Evolutionary conservation across 306 rosid species (phyloP).

Genomic region (Coriaria nepalensis): DNA sequence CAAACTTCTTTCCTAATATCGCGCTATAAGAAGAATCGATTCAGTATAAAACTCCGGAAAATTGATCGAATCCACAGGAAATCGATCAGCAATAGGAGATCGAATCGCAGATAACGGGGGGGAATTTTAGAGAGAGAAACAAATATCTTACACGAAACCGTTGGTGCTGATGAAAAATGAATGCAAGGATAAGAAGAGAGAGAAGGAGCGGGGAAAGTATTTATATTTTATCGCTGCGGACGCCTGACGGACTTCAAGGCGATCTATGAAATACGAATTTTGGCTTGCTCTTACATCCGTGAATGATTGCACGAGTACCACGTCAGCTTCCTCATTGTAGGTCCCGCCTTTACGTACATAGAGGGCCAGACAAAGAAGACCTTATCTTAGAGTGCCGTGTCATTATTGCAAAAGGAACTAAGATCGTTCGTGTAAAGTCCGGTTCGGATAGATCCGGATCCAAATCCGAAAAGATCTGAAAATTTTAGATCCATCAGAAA

Average conservation of each 20-base stretch:
- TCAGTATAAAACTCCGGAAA: too few species aligned
- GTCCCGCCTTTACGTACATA: not conserved
- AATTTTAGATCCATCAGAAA: too few species aligned
- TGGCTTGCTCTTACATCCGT: slow-evolving; percentile 35
- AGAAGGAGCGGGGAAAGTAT: not conserved
- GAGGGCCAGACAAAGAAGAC: not conserved
- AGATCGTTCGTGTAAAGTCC: too few species aligned
- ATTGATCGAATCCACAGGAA: not conserved
- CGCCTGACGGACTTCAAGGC: slow-evolving; percentile 50
- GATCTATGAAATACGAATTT: slow-evolving; percentile 12
- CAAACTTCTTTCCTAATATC: not conserved
- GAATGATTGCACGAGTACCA: slow-evolving; percentile 15
- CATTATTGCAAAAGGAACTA: too few species aligned
- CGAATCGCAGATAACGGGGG: not conserved
- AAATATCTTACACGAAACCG: slow-evolving; percentile 9
- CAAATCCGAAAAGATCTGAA: too few species aligned
- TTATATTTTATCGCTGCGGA: slow-evolving; percentile 3
- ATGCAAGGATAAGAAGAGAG: not conserved
- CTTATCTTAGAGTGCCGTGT: not conserved
- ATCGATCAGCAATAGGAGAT: not conserved
- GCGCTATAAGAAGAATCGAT: not conserved
- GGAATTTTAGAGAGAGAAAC: slow-evolving; percentile 4
- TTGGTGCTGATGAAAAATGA: not conserved
- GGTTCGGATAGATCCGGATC: too few species aligned
- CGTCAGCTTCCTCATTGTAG: slow-evolving; percentile 13